Base-by-base conservation (phyloP, 306 rosid genomes). In the Canavalia ensiformis region DNA sequence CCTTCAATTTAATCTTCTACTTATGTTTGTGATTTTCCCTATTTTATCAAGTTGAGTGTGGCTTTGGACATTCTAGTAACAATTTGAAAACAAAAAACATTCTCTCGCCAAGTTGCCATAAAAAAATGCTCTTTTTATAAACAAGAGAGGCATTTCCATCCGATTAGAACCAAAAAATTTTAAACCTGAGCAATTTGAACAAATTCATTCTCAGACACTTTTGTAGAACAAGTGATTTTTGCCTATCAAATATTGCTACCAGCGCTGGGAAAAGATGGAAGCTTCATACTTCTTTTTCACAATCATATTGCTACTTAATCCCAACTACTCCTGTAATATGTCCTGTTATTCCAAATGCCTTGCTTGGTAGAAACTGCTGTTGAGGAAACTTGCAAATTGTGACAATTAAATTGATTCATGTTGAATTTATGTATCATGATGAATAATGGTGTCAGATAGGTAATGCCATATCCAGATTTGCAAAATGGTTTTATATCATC, bases 1-100 rank as follows among this genome's bases (percentile, higher is more conserved):
- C 47, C 66, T 72, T 77, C 63, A 39, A 41, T 66, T 60, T 76
- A 37, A 62, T 54, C 78, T 70, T 76, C 58, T 62, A 58, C 37
- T 64, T 49, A 1, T 82, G 60, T 37, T 70, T 62, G 41, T 35
- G 9, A 13, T 10, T 70, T 55, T 25, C 13, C 13, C 60, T 35
- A 56, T 65, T 67, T n/a, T 74, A 63, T 56, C 33, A 37, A 60
- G 56, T 51, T 3, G 68, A 68, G 64, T 60, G 42, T 4, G 46
- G 3, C 12, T 59, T 60, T 59, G 78, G 78, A 18, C 58, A 51
- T 49, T 55, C 64, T 65, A 58, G 35, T 62, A 37, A 49, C 33
- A 6, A 7, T 7, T 1, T 0, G 25, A 62, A 29, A 66, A 54
- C 7, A 2, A 41, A 41, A 54, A 7, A 9, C 1, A 10, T 51